Base-by-base conservation (phyloP, 352 stramenopile species). In the Thalassiosira livingstoniorum region DNA sequence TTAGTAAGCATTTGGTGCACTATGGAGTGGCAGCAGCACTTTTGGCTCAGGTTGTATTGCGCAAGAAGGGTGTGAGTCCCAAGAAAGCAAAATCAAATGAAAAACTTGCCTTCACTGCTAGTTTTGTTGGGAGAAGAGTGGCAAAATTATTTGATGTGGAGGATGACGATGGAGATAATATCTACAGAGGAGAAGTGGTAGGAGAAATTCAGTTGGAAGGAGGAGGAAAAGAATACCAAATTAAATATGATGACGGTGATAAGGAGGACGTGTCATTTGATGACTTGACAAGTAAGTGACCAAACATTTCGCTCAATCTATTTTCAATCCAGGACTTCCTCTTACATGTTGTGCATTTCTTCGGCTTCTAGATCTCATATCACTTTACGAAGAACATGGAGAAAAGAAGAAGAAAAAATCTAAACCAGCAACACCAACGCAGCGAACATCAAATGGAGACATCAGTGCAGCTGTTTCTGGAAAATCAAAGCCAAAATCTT, bases 171-270 rank as follows among this genome's bases (percentile, higher is more conserved):
- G 82, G 78, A 15, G 75, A 89, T 63, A 86, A 86, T 61, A 72
- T 89, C 54, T 86, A 78, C 68, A 75, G 82, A 65, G 78, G 82
- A 5, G 69, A 35, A 18, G 73, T 86, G 34, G 29, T 39, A 7
- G 32, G 67, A 53, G 47, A 75, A 18, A 64, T 80, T 73, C 54
- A 78, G 13, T 1, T 60, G 11, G 74, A 75, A 34, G 67, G 60
- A 47, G 27, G 25, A 27, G 65, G 47, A n/a, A 65, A 45, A 23
- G 54, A 66, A 25, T 88, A 78, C 57, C 58, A 67, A 13, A 85
- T 87, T 61, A 45, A 69, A 11, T 88, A 88, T 77, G 82, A 88
- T 67, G 76, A 88, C 80, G 77, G 77, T 32, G 82, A 88, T 67
- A 54, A 18, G 13, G 82, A 88, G 55, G 77, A 88, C 65, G 71